phyloP scores from a whole-genome alignment of 129 eudicot genomes.

The Saposhnikovia divaricata region DNA sequence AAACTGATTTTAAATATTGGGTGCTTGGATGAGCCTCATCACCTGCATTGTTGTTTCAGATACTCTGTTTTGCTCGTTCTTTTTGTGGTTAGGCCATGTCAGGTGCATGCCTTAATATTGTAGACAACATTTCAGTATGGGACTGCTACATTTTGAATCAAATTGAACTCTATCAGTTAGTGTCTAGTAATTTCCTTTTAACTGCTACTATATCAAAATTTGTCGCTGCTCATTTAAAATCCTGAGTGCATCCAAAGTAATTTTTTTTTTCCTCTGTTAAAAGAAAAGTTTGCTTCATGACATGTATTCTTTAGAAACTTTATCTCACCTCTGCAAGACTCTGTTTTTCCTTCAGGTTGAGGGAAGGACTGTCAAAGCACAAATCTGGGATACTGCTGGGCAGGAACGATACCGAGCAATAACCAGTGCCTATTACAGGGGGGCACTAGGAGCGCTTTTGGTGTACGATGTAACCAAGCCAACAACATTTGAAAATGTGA shows the following conservation, averaged over 20 bases:
- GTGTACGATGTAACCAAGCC: constrained; percentile 90
- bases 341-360: constrained; percentile 47
- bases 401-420: constrained; percentile 93
- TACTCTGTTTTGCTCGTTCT: not conserved
- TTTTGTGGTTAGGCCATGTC: not conserved
- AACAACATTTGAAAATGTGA: constrained; percentile 79
- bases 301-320: not conserved
- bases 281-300: not conserved
- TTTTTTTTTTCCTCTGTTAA: not conserved
- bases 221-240: not conserved
- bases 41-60: not conserved
- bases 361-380: constrained; percentile 91
- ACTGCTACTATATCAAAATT: not conserved
- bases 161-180: not conserved
- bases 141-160: not conserved
- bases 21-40: too few species aligned
- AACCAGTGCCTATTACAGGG: constrained; percentile 93
- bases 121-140: not conserved
- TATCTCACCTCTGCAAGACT: not conserved
- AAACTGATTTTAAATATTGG: too few species aligned
- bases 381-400: constrained; percentile 97
- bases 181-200: not conserved
- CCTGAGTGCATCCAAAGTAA: not conserved
- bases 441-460: constrained; percentile 89
- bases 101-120: not conserved